Base-by-base conservation (phyloP, 2,329 filamentous ascomycete species). In the Pyrenochaeta sp. region DNA sequence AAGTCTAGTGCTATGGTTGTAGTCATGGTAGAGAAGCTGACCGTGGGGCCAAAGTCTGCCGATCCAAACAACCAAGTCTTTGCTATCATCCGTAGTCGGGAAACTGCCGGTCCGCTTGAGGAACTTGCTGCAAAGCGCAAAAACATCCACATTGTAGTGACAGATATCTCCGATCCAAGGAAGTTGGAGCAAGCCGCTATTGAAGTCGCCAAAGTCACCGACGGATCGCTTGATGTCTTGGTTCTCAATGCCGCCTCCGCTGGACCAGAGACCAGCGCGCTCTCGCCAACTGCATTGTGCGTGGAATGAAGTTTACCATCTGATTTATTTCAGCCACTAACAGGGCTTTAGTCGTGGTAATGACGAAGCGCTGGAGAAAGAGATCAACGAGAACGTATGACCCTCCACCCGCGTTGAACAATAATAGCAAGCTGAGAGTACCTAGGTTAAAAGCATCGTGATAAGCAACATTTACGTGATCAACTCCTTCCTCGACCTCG, bases 391-490 rank as follows among this genome's bases (percentile, higher is more conserved):
- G 27, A 43, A 40, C 19, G 43, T 51, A 47, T 8, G 34, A 7
- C 35, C 20, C 34, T 39, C 21, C 19, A 67, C 6, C 23, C 28
- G 5, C 15, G 6, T 15, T 13, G 13, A 15, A 13, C 28, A 6
- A 30, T 18, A 5, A 15, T 6, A 30, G 28, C 8, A 6, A 27
- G 6, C 6, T n/a, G 6, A 30, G 11, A 5, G 6, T 30, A 15
- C 28, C 4, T 15, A 53, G 49, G 36, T 79, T 54, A 63, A 76
- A 7, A 63, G 69, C 48, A 84, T 84, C 45, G 74, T 79, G 3
- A 27, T 81, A 7, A 79, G 74, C 35, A 74, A 77, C 35, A 67
- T 83, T 43, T 73, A 82, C 50, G 67, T 80, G 0, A 75, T 81
- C 60, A 79, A 79, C 52, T 52, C 74, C 1, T 81, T 81, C 56